phyloP scores from a whole-genome alignment of 1,284 basidiomycete species.

The Cerrena zonata region DNA sequence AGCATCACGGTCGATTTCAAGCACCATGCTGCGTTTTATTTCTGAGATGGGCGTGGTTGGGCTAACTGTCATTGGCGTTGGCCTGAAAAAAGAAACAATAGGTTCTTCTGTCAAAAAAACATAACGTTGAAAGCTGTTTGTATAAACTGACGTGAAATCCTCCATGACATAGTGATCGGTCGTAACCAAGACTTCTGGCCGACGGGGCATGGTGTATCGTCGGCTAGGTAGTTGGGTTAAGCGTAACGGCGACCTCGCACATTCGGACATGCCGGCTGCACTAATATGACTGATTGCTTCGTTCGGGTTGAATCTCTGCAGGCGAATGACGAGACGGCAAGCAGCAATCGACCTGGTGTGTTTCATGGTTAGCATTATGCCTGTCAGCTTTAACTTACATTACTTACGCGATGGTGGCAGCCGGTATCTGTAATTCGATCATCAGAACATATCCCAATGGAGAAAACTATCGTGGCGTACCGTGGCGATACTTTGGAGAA shows the following conservation, averaged over 20 bases:
- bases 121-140: too few relatives aligned
- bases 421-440: conserved; percentile 50
- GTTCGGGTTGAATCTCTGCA: conserved; percentile 49
- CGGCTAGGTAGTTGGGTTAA: neutral
- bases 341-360: conserved; percentile 50
- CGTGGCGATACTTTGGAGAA: conserved; percentile 22
- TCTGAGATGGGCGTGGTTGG: neutral
- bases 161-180: conserved; percentile 53
- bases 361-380: conserved; percentile 5
- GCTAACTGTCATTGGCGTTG: neutral
- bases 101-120: too few relatives aligned
- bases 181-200: conserved; percentile 54
- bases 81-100: neutral
- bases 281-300: conserved; percentile 45
- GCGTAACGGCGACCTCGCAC: conserved; percentile 10
- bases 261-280: conserved; percentile 23
- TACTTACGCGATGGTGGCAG: conserved; percentile 56
- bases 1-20: neutral
- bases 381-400: conserved; percentile 1
- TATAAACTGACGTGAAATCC: conserved; percentile 28
- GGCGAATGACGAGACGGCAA: conserved; percentile 59
- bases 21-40: neutral
- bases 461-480: conserved; percentile 16
- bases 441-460: conserved; percentile 14
- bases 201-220: conserved; percentile 13